Percentiles rank a stretch among this genome's conserved stretches.
phyloP scores from a whole-genome alignment of 805 yeast genomes.

The Pichia heedii region DNA sequence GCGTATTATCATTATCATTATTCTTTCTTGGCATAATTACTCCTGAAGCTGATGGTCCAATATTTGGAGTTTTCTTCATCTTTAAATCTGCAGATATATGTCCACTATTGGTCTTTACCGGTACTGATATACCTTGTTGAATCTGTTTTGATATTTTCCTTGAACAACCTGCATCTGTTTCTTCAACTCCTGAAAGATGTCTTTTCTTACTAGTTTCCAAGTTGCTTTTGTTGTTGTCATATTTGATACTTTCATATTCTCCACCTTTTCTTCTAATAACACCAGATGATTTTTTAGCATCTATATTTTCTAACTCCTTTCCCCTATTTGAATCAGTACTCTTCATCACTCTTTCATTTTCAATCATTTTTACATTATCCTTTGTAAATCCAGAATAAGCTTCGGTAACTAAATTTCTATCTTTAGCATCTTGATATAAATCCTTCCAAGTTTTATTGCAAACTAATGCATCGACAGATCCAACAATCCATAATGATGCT shows the following conservation, averaged over 20 bases:
- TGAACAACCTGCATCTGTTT: not conserved
- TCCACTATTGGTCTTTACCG: constrained; percentile 1
- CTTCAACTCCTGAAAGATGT: not conserved
- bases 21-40: not conserved
- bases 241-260: too few species aligned
- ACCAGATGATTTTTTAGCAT: too few species aligned
- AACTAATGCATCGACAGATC: constrained; percentile 58
- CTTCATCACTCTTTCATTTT: too few species aligned
- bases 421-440: constrained; percentile 56
- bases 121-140: not conserved
- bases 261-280: too few species aligned
- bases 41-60: constrained; percentile 2
- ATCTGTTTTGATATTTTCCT: not conserved
- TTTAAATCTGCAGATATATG: constrained; percentile 4
- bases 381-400: constrained; percentile 22
- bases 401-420: constrained; percentile 28
- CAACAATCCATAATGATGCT: constrained; percentile 87
- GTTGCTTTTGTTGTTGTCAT: too few species aligned
- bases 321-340: not conserved
- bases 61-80: not conserved
- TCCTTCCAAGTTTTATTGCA: constrained; percentile 66
- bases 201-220: too few species aligned
- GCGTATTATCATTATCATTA: not conserved
- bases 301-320: too few species aligned
- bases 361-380: not conserved